Evolutionary conservation across 2,329 filamentous ascomycete genomes (phyloP).

Genomic region (Alternaria sp.): DNA sequence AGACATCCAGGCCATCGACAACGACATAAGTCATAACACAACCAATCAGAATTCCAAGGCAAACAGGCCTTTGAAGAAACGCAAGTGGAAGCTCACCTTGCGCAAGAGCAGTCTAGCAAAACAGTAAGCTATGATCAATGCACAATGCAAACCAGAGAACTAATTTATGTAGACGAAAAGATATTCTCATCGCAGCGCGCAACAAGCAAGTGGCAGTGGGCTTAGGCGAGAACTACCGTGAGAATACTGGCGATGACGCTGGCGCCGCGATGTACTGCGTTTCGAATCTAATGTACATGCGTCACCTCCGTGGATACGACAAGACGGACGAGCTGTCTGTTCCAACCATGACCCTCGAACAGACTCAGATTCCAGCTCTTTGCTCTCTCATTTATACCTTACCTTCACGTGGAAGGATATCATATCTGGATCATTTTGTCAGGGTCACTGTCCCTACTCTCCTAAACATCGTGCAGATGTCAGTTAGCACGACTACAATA

Average conservation of each 20-base stretch:
- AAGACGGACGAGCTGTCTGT: not conserved
- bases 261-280: slow-evolving; percentile 30
- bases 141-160: too few relatives aligned
- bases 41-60: too few relatives aligned
- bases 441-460: slow-evolving; percentile 10
- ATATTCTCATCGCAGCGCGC: slow-evolving; percentile 13
- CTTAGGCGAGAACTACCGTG: slow-evolving; percentile 22
- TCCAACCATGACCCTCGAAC: slow-evolving; percentile 20
- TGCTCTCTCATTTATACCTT: slow-evolving; percentile 21
- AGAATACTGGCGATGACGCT: slow-evolving; percentile 20
- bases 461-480: slow-evolving; percentile 31
- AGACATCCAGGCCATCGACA: not conserved
- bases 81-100: too few relatives aligned
- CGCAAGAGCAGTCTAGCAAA: slow-evolving; percentile 9
- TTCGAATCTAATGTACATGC: slow-evolving; percentile 31
- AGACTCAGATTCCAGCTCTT: slow-evolving; percentile 29
- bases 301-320: slow-evolving; percentile 20
- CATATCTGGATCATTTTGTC: slow-evolving; percentile 13
- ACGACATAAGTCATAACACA: too few relatives aligned
- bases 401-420: slow-evolving; percentile 25
- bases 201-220: slow-evolving; percentile 21
- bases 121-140: too few relatives aligned
- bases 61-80: too few relatives aligned
- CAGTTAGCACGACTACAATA: slow-evolving; percentile 25
- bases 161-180: slow-evolving; percentile 8